phyloP scores from a whole-genome alignment of 1,284 basidiomycete genomes.

The Meira miltonrushii region DNA sequence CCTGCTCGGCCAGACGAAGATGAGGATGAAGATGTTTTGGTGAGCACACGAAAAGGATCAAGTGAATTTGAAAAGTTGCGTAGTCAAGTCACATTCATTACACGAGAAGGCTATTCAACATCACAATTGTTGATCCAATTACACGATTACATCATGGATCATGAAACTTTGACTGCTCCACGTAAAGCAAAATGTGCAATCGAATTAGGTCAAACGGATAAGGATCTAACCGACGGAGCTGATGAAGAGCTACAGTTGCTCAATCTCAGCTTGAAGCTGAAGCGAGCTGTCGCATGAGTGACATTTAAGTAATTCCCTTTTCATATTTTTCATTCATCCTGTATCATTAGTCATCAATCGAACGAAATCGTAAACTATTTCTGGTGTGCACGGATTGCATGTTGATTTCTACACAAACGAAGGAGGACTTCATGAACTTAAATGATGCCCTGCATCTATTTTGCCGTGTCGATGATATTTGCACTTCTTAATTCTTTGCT shows the following conservation, averaged over 20 bases:
- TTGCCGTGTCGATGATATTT: too few relatives aligned
- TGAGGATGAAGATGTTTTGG: slow-evolving; percentile 55
- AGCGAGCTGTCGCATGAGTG: background rate
- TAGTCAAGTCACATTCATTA: slow-evolving; percentile 68
- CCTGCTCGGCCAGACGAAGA: slow-evolving; percentile 53
- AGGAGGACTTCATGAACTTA: too few relatives aligned
- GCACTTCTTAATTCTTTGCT: too few relatives aligned
- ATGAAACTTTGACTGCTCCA: slow-evolving; percentile 71
- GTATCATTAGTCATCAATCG: too few relatives aligned
- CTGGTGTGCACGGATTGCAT: too few relatives aligned
- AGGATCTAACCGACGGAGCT: slow-evolving; percentile 91
- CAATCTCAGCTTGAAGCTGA: slow-evolving; percentile 71
- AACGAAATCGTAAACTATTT: too few relatives aligned
- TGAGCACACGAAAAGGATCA: slow-evolving; percentile 54
- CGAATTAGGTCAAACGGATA: slow-evolving; percentile 89
- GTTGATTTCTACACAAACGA: too few relatives aligned
- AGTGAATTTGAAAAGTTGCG: slow-evolving; percentile 68
- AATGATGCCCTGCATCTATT: too few relatives aligned
- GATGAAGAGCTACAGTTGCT: slow-evolving; percentile 95
- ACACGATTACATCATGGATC: slow-evolving; percentile 80
- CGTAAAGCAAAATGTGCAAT: slow-evolving; percentile 79
- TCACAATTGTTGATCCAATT: slow-evolving; percentile 87
- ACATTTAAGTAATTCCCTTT: too few relatives aligned
- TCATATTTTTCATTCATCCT: too few relatives aligned
- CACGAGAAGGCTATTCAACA: slow-evolving; percentile 85